A percentile compares a stretch with the other conserved stretches of the same genome.
These are phyloP conservation scores for Protoeuglena noctilucae DNA, from an alignment of 139 green algal species.

Conservation along the genomic window DNA sequence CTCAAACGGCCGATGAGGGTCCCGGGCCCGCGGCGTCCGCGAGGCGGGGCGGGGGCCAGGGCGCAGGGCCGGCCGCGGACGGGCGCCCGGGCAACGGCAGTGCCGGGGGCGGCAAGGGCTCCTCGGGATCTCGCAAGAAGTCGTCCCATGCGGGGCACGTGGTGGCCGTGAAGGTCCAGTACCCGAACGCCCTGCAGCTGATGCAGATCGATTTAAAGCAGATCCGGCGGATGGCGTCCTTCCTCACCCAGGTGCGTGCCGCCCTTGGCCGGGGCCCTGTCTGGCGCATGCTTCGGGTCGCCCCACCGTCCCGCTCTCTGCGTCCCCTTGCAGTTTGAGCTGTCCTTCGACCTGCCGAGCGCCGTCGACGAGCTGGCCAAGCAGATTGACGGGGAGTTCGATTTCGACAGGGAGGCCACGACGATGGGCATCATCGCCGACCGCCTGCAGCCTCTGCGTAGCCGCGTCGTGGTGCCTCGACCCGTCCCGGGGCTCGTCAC, in stretches of 20 bases:
- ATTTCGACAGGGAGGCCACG: slow-evolving; percentile 69
- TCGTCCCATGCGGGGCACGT: no score
- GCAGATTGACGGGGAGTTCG: slow-evolving; percentile 78
- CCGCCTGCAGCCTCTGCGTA: slow-evolving; percentile 36
- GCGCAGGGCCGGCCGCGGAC: no score
- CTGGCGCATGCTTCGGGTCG: neutral
- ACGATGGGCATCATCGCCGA: slow-evolving; percentile 68
- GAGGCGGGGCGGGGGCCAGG: slow-evolving; percentile 7
- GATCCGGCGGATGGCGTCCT: slow-evolving; percentile 43
- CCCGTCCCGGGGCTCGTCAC: slow-evolving; percentile 58
- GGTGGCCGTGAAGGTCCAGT: slow-evolving; percentile 43
- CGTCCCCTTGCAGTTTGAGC: slow-evolving; percentile 50
- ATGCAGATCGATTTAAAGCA: slow-evolving; percentile 71
- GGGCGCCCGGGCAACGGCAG: neutral
- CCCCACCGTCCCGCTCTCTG: neutral
- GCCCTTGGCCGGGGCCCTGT: no score
- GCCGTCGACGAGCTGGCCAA: slow-evolving; percentile 75
- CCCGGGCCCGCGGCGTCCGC: slow-evolving; percentile 20
- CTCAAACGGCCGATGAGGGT: neutral
- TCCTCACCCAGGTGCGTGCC: no score
- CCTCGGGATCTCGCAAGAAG: no score
- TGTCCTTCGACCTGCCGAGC: slow-evolving; percentile 78
- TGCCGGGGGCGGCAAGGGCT: no score
- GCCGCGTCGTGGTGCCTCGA: slow-evolving; percentile 44
- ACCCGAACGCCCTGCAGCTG: slow-evolving; percentile 49